A percentile compares a stretch with the other conserved stretches of the same genome.
Conservation (phyloP, 352 stramenopile species). For the Pythium brachiatum region DNA sequence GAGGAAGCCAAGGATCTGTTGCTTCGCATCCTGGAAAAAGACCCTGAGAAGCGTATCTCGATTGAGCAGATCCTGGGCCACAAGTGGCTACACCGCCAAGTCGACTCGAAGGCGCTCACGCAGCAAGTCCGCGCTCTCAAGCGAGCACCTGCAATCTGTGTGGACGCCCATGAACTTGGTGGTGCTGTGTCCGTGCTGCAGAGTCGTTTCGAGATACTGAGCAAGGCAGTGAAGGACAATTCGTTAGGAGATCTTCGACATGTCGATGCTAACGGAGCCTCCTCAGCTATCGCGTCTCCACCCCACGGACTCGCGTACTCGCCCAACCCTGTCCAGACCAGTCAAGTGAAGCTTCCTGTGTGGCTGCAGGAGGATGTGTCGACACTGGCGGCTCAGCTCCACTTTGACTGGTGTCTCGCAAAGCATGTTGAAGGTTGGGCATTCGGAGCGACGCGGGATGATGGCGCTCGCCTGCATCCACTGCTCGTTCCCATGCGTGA, state of each 20-base stretch:
- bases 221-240: slow-evolving; percentile 18
- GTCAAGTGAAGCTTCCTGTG: slow-evolving; percentile 25
- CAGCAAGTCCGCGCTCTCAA: slow-evolving; percentile 46
- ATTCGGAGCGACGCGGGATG: slow-evolving; percentile 36
- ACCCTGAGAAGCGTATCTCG: slow-evolving; percentile 65
- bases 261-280: not conserved
- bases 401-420: slow-evolving; percentile 63
- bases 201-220: slow-evolving; percentile 40
- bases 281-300: not conserved
- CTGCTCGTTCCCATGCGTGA: slow-evolving; percentile 51
- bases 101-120: slow-evolving; percentile 47
- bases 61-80: slow-evolving; percentile 71
- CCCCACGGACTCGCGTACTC: slow-evolving; percentile 18
- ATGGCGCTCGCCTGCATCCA: slow-evolving; percentile 42
- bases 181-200: slow-evolving; percentile 60
- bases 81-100: slow-evolving; percentile 63
- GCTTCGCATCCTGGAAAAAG: slow-evolving; percentile 61
- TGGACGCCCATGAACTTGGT: slow-evolving; percentile 47
- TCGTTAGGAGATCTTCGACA: not conserved
- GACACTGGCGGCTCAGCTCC: slow-evolving; percentile 48
- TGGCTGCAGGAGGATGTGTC: slow-evolving; percentile 35
- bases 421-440: slow-evolving; percentile 51
- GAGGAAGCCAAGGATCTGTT: slow-evolving; percentile 73
- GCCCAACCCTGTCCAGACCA: slow-evolving; percentile 41
- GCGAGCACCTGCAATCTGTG: slow-evolving; percentile 29